Conservation (phyloP, 805 yeast species). For the Candida methanosorbosa region DNA sequence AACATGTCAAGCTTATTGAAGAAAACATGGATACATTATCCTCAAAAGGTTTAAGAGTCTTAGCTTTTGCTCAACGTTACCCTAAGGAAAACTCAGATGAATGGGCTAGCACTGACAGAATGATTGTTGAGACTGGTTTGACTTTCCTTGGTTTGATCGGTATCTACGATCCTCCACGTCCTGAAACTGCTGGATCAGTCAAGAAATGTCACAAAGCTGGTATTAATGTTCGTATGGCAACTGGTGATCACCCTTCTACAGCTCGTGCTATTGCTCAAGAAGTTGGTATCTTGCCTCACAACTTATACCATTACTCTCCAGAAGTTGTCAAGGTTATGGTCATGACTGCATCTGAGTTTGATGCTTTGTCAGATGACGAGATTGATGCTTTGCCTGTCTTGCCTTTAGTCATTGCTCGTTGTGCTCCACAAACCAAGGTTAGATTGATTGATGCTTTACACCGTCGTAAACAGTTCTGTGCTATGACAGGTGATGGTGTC, state of each 20-base stretch:
- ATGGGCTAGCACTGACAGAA: conserved; percentile 29
- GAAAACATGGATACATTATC: conserved; percentile 52
- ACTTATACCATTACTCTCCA: conserved; percentile 43
- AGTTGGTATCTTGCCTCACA: conserved; percentile 64
- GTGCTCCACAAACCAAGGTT: conserved; percentile 78
- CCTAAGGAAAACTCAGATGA: conserved; percentile 16
- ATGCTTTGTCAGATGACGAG: conserved; percentile 48
- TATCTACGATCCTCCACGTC: conserved; percentile 74
- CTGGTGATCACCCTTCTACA: conserved; percentile 76
- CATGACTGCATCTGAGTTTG: conserved; percentile 70
- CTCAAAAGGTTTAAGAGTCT: conserved; percentile 59
- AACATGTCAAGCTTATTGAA: conserved; percentile 35
- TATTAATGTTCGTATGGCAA: conserved; percentile 71
- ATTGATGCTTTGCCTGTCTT: conserved; percentile 57
- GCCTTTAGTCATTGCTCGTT: conserved; percentile 73
- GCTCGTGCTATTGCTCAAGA: conserved; percentile 76
- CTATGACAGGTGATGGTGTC: conserved; percentile 84
- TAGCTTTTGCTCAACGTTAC: conserved; percentile 54
- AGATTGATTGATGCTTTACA: conserved; percentile 73
- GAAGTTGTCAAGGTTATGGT: conserved; percentile 59
- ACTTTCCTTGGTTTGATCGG: conserved; percentile 64
- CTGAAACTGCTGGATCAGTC: conserved; percentile 59
- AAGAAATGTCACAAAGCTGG: conserved; percentile 65
- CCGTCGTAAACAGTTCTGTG: conserved; percentile 54
- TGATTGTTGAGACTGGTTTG: conserved; percentile 40